Base-by-base conservation (phyloP, 768 basidiomycete species). In the Clitopilus passeckerianus region DNA sequence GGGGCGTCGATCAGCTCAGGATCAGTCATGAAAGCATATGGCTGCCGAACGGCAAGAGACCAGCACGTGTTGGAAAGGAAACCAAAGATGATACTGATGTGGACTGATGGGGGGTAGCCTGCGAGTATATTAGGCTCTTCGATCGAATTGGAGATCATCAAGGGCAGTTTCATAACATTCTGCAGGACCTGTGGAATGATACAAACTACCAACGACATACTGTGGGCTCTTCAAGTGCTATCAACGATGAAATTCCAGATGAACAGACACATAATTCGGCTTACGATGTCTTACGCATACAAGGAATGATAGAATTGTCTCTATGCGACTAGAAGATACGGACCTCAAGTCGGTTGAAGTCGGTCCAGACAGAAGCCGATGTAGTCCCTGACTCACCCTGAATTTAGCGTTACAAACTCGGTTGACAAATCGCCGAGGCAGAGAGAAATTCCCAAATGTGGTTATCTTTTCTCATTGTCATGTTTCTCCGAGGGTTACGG, bases 391-490 rank as follows among this genome's bases (percentile, higher is more conserved):
- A 41, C 14, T 41, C 46, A 50, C 46, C 46, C 46, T 50, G 46
- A 50, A 22, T 4, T n/a, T 18, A 50, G 46, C 46, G 46, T 50
- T 23, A 50, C 20, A 50, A 50, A 50, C 46, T 50, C 46, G 46
- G 46, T 50, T 50, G 46, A 50, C 46, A 23, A 50, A 50, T 50
- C 22, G 46, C 46, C 46, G 46, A 50, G 46, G 46, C 20, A 50
- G 16, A 50, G 22, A 18, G 46, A 50, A n/a, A 30, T 22, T 50
- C 6, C 46, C 20, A 50, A 50, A 50, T 50, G 46, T 22, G 18
- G 46, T n/a, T 50, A 50, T 18, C 46, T 50, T 50, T 50, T 50
- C 46, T 50, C 46, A 50, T 50, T 50, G 46, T 50, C 46, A 50
- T 20, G 46, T 50, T 50, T 18, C 46, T 50, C 46, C 46, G 46